Conservation (phyloP, 2,329 filamentous ascomycete genomes). For the Aspergillus thermomutatus region DNA sequence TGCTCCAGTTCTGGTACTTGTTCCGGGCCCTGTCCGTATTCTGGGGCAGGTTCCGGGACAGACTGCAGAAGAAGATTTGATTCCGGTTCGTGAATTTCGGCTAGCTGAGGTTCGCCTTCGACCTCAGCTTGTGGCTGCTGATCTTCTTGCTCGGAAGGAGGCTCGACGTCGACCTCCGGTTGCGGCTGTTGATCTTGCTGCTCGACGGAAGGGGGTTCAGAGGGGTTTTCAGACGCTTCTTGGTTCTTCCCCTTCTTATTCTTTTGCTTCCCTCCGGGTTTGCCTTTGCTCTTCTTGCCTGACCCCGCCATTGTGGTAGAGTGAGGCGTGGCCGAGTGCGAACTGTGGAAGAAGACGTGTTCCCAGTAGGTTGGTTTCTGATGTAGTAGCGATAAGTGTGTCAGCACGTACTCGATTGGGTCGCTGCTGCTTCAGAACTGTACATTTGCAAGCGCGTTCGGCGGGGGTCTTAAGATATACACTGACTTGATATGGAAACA, state of each 20-base stretch:
- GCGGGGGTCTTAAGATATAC: slow-evolving; percentile 30
- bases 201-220: slow-evolving; percentile 21
- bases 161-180: slow-evolving; percentile 8
- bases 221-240: slow-evolving; percentile 23
- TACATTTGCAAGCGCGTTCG: slow-evolving; percentile 30
- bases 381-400: slow-evolving; percentile 13
- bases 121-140: slow-evolving; percentile 6
- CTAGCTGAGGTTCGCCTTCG: neutral
- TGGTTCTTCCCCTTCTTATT: slow-evolving; percentile 34
- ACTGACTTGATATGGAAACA: slow-evolving; percentile 23
- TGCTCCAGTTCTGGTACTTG: slow-evolving; percentile 11
- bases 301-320: slow-evolving; percentile 25
- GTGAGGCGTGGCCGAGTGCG: slow-evolving; percentile 31
- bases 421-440: slow-evolving; percentile 24
- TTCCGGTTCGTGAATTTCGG: neutral
- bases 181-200: slow-evolving; percentile 16
- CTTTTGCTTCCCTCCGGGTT: slow-evolving; percentile 27
- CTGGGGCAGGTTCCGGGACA: neutral
- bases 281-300: slow-evolving; percentile 32
- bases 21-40: neutral
- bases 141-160: slow-evolving; percentile 19
- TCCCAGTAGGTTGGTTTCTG: slow-evolving; percentile 27
- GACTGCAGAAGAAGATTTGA: neutral
- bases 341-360: slow-evolving; percentile 26
- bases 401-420: slow-evolving; percentile 28